phyloP scores from a whole-genome alignment of 306 rosid species.

The Ormosia semicastrata region DNA sequence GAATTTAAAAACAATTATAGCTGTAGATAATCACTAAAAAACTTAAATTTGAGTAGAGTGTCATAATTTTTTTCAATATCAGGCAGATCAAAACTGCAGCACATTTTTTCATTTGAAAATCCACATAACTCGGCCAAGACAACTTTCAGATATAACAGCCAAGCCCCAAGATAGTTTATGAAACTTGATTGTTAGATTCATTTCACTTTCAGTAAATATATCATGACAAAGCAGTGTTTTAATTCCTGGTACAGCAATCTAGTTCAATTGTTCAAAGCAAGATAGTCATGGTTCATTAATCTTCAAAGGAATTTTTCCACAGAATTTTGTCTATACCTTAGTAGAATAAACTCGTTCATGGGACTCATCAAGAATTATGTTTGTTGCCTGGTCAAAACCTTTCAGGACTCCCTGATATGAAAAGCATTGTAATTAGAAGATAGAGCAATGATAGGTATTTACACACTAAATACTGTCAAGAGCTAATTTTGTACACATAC shows the following conservation, averaged over 20 bases:
- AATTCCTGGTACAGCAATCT: neutral
- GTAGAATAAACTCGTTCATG: conserved; percentile 96
- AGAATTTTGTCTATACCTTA: conserved; percentile 54
- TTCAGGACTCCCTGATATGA: conserved; percentile 72
- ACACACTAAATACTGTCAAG: neutral
- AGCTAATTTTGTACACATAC: neutral
- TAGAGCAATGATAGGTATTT: neutral
- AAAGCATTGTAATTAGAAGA: neutral
- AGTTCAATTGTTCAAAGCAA: conserved; percentile 7
- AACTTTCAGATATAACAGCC: neutral
- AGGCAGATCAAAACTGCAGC: neutral
- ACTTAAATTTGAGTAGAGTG: neutral
- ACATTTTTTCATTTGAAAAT: neutral
- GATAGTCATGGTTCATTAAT: neutral
- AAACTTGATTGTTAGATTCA: neutral
- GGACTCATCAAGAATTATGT: conserved; percentile 96
- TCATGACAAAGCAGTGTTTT: neutral
- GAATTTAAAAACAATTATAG: neutral
- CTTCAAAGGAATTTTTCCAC: neutral
- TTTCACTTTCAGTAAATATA: neutral
- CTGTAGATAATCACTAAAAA: neutral
- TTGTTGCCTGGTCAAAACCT: conserved; percentile 98
- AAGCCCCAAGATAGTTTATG: neutral
- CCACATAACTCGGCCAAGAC: neutral
- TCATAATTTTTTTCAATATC: neutral